Conservation (phyloP, 2,329 filamentous ascomycete genomes). For the Metarhizium guizhouense region DNA sequence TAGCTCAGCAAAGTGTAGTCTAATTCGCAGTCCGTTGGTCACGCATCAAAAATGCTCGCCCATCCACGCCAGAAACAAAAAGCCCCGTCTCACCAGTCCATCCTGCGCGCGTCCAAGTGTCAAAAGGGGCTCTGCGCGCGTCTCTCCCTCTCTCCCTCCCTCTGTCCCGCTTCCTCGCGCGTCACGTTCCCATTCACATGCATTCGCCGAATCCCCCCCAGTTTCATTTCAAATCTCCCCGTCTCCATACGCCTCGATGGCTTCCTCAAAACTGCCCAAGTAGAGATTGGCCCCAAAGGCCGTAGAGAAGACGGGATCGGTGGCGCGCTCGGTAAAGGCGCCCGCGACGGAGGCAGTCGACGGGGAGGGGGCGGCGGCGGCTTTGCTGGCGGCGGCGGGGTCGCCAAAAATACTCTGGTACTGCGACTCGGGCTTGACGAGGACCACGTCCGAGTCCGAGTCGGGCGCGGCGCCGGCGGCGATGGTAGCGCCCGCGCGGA, state of each 20-base stretch:
- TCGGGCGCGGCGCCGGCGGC: constrained; percentile 17
- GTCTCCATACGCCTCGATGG: constrained; percentile 17
- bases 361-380: not conserved
- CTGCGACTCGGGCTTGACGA: not conserved
- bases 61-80: too few relatives aligned
- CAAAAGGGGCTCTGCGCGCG: too few relatives aligned
- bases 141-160: too few relatives aligned
- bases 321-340: not conserved
- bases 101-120: too few relatives aligned
- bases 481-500: constrained; percentile 25
- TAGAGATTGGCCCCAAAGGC: not conserved
- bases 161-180: too few relatives aligned
- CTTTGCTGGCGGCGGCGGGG: not conserved
- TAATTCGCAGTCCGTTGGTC: too few relatives aligned
- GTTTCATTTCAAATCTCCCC: constrained; percentile 24
- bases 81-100: too few relatives aligned
- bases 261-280: not conserved
- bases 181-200: too few relatives aligned
- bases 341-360: not conserved
- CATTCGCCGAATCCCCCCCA: too few relatives aligned
- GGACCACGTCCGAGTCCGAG: not conserved
- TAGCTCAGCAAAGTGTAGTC: not conserved
- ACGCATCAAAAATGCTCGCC: not conserved
- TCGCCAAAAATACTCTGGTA: not conserved
- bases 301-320: constrained; percentile 2